These are phyloP conservation scores for Gnaphalium uliginosum DNA, from an alignment of 129 eudicot species.

Conservation along the genomic window DNA sequence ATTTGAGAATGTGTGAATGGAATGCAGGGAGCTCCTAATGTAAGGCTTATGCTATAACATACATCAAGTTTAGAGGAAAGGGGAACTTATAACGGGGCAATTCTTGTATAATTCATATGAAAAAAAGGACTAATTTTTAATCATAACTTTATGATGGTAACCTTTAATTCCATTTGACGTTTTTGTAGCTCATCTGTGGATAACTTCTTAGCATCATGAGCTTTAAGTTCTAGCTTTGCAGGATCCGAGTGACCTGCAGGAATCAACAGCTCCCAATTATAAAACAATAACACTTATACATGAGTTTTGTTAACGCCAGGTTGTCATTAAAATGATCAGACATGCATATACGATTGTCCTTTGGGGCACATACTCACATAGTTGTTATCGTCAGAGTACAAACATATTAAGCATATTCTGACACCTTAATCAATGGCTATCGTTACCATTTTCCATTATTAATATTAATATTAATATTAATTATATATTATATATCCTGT, in stretches of 20 bases:
- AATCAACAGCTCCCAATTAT: conserved; percentile 6
- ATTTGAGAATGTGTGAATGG: no score
- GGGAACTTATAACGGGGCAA: background rate
- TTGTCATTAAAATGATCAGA: background rate
- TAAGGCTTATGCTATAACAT: no score
- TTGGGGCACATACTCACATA: background rate
- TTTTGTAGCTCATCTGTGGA: conserved; percentile 65
- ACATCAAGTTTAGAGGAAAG: background rate
- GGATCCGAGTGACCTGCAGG: conserved; percentile 85
- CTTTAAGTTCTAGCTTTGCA: conserved; percentile 60
- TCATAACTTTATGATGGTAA: conserved; percentile 25
- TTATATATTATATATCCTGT: no score
- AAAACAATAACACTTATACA: background rate
- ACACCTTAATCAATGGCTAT: no score
- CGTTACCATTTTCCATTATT: no score
- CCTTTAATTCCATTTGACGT: conserved; percentile 79
- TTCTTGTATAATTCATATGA: background rate
- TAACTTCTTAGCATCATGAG: conserved; percentile 52
- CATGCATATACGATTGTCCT: background rate
- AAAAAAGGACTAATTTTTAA: background rate
- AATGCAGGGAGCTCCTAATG: background rate
- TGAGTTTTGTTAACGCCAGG: background rate
- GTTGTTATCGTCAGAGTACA: background rate
- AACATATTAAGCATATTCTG: background rate
- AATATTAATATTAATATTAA: no score